A percentile compares a stretch with the other conserved stretches of the same genome.
Evolutionary conservation across 495 filamentous ascomycete genomes (phyloP).

Genomic region (Zalerion maritima): DNA sequence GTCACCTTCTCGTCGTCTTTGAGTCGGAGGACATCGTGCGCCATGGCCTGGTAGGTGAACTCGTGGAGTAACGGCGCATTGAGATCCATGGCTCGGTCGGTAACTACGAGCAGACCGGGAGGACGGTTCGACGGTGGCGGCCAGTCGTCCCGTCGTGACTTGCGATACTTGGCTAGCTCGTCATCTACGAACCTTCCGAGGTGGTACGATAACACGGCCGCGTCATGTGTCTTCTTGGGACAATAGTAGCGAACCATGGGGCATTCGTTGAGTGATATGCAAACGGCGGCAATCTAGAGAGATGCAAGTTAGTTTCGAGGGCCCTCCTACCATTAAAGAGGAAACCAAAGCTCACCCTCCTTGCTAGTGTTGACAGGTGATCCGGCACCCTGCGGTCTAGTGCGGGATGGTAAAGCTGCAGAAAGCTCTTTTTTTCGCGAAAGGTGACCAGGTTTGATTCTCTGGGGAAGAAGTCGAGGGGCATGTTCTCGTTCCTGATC

Average conservation of each 20-base stretch:
- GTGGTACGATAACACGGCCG: constrained; percentile 69
- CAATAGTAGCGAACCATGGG: constrained; percentile 83
- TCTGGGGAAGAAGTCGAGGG: constrained; percentile 74
- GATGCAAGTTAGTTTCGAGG: neutral
- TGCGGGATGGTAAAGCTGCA: constrained; percentile 74
- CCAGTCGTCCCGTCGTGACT: too few species aligned
- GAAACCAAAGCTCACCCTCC: constrained; percentile 49
- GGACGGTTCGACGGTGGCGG: constrained; percentile 69
- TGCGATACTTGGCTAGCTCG: constrained; percentile 73
- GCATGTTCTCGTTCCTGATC: constrained; percentile 56
- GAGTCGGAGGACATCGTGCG: constrained; percentile 77
- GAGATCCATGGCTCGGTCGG: constrained; percentile 85
- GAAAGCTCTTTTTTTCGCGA: constrained; percentile 88
- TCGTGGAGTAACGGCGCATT: constrained; percentile 80
- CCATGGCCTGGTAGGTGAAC: constrained; percentile 98
- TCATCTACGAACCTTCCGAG: constrained; percentile 86
- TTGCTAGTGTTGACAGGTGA: constrained; percentile 70
- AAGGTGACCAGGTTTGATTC: constrained; percentile 89
- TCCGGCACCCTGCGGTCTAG: constrained; percentile 70
- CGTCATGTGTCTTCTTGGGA: constrained; percentile 69
- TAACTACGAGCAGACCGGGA: constrained; percentile 69
- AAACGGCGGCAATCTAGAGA: constrained; percentile 62
- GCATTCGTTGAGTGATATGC: constrained; percentile 72
- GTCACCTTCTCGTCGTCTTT: constrained; percentile 77
- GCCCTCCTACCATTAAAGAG: constrained; percentile 3